Conservation (phyloP, 495 filamentous ascomycete genomes). For the Penicillium simplicissimum region DNA sequence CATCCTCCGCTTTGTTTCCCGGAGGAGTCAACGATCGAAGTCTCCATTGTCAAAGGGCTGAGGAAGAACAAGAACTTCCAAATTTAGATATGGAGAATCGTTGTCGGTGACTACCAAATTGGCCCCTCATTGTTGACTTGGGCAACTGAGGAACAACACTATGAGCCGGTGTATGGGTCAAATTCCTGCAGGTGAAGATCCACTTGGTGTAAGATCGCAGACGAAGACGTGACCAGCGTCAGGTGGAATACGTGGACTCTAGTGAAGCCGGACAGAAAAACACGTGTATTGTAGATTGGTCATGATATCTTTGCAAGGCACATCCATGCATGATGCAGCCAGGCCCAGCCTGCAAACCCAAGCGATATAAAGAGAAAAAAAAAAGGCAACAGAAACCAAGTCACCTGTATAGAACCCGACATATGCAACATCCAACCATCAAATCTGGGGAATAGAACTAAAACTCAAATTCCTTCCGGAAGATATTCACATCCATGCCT, state of each 20-base stretch:
- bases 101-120: background rate
- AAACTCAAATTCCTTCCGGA: constrained; percentile 80
- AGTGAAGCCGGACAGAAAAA: too few species aligned
- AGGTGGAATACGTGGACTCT: background rate
- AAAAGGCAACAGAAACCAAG: constrained; percentile 10
- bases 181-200: background rate
- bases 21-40: background rate
- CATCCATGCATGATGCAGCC: constrained; percentile 19
- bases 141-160: background rate
- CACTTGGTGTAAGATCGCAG: background rate
- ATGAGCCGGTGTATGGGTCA: background rate
- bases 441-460: constrained; percentile 36
- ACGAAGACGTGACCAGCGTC: background rate
- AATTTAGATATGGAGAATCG: background rate
- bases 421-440: background rate
- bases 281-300: background rate
- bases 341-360: constrained; percentile 19
- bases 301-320: constrained; percentile 3
- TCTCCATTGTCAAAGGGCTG: background rate
- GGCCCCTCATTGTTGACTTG: background rate
- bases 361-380: background rate
- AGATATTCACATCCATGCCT: constrained; percentile 88
- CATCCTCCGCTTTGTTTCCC: background rate
- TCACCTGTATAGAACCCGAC: background rate
- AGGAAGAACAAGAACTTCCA: background rate